A percentile compares a stretch with the other conserved stretches of the same genome.
These are phyloP conservation scores for Nowakowskiella sp. DNA, from an alignment of 192 early-diverging fungal genomes.

Conservation along the genomic window DNA sequence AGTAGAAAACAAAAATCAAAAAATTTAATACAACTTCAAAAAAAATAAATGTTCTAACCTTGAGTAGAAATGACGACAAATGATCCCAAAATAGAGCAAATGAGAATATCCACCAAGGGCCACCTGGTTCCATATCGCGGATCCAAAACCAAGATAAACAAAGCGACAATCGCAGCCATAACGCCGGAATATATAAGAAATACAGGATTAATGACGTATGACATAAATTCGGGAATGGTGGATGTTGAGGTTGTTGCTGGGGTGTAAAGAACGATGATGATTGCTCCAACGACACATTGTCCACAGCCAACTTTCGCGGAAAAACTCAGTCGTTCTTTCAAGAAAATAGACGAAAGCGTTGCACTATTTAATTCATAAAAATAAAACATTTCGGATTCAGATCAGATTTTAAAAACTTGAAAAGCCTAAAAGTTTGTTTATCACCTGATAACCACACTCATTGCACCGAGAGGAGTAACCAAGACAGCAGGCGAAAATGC, in stretches of 20 bases:
- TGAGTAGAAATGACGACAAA: constrained; percentile 60
- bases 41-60: constrained; percentile 13
- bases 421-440: not conserved
- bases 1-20: constrained; percentile 45
- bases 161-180: constrained; percentile 30
- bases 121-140: constrained; percentile 53
- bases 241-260: constrained; percentile 35
- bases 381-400: constrained; percentile 3
- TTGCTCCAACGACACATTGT: constrained; percentile 56
- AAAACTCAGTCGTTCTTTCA: constrained; percentile 59
- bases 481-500: constrained; percentile 94
- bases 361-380: constrained; percentile 29
- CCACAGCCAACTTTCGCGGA: constrained; percentile 57
- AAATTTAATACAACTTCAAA: constrained; percentile 58
- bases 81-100: constrained; percentile 55
- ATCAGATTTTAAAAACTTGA: not conserved
- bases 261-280: constrained; percentile 42
- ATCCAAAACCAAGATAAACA: constrained; percentile 45
- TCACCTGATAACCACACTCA: constrained; percentile 83
- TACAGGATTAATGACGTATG: constrained; percentile 40
- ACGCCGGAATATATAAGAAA: constrained; percentile 25
- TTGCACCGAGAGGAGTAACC: constrained; percentile 88
- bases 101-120: constrained; percentile 43
- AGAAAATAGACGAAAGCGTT: constrained; percentile 49
- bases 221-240: constrained; percentile 34